phyloP scores from a whole-genome alignment of 169 alveolate genomes.

The Plasmodium inui region DNA sequence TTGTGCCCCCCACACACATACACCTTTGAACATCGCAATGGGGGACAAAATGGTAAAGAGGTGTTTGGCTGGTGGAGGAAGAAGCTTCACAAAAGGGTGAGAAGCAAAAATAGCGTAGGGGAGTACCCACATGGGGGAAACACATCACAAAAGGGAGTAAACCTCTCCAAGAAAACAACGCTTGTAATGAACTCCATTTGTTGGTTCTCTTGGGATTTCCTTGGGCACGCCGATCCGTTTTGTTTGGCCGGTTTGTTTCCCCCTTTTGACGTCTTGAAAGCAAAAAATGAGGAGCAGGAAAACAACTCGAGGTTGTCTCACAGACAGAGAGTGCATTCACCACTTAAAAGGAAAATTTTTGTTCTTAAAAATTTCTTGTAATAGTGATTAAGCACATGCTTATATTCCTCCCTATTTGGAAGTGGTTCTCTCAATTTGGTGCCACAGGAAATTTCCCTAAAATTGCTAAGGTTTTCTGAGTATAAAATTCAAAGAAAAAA shows the following conservation, averaged over 20 bases:
- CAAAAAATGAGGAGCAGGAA: background rate
- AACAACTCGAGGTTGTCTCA: background rate
- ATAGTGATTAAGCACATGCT: background rate
- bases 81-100: background rate
- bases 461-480: background rate
- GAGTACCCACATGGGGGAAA: background rate
- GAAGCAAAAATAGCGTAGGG: background rate
- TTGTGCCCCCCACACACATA: background rate
- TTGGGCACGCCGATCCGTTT: background rate
- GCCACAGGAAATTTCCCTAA: background rate
- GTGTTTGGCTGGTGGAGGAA: background rate
- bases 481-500: background rate
- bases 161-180: background rate
- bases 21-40: background rate
- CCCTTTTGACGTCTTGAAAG: background rate
- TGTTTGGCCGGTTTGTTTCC: background rate
- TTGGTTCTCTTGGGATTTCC: background rate
- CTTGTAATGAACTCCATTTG: background rate
- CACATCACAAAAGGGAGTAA: background rate
- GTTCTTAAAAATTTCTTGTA: constrained; percentile 14
- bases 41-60: background rate
- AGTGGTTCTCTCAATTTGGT: background rate
- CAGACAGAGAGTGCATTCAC: background rate
- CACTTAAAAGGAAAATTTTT: constrained; percentile 4
- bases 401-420: background rate